Evolutionary conservation across 176 grass and related monocot species (phyloP), one percentile per base, ranked within the genome.

Genomic region (Dactylis glomerata): DNA sequence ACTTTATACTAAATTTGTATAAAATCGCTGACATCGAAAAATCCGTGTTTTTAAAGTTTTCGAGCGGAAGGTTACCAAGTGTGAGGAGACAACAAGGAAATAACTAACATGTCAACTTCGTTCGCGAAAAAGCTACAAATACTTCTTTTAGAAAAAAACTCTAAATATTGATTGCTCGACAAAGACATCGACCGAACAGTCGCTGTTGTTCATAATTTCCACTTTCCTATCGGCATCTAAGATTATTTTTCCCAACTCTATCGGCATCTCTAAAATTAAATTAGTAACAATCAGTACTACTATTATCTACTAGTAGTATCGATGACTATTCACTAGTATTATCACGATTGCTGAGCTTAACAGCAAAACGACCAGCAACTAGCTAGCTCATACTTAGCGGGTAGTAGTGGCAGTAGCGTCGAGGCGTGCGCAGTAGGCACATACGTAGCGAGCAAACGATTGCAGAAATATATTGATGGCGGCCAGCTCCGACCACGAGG

Each of bases 181-280:
- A 9, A 27, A 3, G 72, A 75, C 45, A 52, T 52, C 50, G 50
- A 20, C 50, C 50, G 19, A 52, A 8, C 19, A 5, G 19, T 52
- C 77, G 13, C 22, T 16, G 34, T 57, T 71, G 24, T 41, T 28
- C 23, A 17, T 72, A 46, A 72, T 71, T 82, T 41, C 36, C 67
- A 82, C 67, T 50, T n/a, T 82, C 10, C 58, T 44, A 72, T 71
- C 80, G 9, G 70, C 15, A 5, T 73, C 42, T 49, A 45, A 45
- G 14, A 45, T 45, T 45, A 42, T 42, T n/a, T n/a, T n/a, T n/a
- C n/a, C n/a, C n/a, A n/a, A n/a, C n/a, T n/a, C n/a, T n/a, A 36
- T 36, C 34, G 34, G 41, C 41, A 42, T 42, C 5, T 40, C 41
- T 32, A 1, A 44, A 11, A 42, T 44, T 42, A 42, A 1, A 51